Evolutionary conservation across 1,284 basidiomycete species (phyloP).

Genomic region (Trichosporon sp.): DNA sequence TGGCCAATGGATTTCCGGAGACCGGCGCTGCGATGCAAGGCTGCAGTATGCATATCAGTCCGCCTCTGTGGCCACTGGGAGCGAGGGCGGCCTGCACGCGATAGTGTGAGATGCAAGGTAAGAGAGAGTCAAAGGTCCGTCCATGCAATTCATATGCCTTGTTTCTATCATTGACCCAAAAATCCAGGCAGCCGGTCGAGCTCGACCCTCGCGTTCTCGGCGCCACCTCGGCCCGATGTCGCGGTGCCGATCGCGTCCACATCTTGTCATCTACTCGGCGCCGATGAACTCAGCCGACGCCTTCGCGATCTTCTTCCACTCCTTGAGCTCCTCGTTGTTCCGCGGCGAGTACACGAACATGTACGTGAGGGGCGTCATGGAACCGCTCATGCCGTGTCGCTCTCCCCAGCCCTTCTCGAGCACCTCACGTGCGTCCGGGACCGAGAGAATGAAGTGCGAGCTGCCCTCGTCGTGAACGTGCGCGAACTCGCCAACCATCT

Average conservation of each 20-base stretch:
- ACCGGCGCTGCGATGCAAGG: too few relatives aligned
- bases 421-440: background rate
- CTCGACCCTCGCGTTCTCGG: background rate
- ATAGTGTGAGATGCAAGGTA: too few relatives aligned
- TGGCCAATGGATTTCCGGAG: too few relatives aligned
- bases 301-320: slow-evolving; percentile 5
- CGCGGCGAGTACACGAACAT: slow-evolving; percentile 5
- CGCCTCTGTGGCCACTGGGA: too few relatives aligned
- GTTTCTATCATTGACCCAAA: background rate
- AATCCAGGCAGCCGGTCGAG: background rate
- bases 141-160: background rate
- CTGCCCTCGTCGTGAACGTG: slow-evolving; percentile 6
- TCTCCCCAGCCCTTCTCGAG: slow-evolving; percentile 1
- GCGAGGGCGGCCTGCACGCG: too few relatives aligned
- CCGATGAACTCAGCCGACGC: background rate
- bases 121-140: background rate
- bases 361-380: slow-evolving; percentile 7
- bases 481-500: slow-evolving; percentile 4
- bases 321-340: slow-evolving; percentile 1
- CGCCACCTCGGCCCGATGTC: background rate
- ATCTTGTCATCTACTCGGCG: background rate
- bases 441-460: background rate
- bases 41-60: background rate
- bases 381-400: background rate
- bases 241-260: background rate